Evolutionary conservation across 2,329 filamentous ascomycete species (phyloP).

Genomic region (Lecanicillium sp.): DNA sequence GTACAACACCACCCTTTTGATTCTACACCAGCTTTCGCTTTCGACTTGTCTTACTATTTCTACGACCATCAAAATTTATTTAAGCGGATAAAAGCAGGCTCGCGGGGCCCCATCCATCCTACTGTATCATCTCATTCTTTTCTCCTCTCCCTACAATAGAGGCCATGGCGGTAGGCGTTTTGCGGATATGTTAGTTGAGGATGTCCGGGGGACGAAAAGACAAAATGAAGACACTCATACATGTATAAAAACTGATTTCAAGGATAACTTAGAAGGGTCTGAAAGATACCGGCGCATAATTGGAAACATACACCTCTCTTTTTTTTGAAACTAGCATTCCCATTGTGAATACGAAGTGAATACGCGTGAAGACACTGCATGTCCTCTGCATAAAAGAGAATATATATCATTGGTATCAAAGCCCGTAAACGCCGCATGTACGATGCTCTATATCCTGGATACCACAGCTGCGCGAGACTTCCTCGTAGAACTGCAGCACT

Average conservation of each 20-base stretch:
- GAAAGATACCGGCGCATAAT: constrained; percentile 5
- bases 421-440: constrained; percentile 1
- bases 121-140: too few relatives aligned
- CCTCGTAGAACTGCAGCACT: too few relatives aligned
- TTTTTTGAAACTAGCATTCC: background rate
- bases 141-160: too few relatives aligned
- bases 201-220: too few relatives aligned
- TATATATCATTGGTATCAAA: constrained; percentile 9
- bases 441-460: constrained; percentile 3
- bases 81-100: background rate
- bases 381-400: too few relatives aligned
- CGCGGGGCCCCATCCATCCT: too few relatives aligned
- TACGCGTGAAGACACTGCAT: background rate
- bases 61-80: background rate
- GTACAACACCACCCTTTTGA: constrained; percentile 7
- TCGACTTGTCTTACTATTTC: constrained; percentile 11
- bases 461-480: too few relatives aligned
- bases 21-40: background rate
- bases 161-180: background rate
- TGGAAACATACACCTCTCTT: constrained; percentile 14
- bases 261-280: constrained; percentile 2
- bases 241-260: background rate
- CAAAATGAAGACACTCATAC: background rate
- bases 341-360: background rate
- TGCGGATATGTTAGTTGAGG: background rate